These are phyloP conservation scores for Cicer cuneatum DNA, from an alignment of 306 rosid genomes.

Conservation along the genomic window DNA sequence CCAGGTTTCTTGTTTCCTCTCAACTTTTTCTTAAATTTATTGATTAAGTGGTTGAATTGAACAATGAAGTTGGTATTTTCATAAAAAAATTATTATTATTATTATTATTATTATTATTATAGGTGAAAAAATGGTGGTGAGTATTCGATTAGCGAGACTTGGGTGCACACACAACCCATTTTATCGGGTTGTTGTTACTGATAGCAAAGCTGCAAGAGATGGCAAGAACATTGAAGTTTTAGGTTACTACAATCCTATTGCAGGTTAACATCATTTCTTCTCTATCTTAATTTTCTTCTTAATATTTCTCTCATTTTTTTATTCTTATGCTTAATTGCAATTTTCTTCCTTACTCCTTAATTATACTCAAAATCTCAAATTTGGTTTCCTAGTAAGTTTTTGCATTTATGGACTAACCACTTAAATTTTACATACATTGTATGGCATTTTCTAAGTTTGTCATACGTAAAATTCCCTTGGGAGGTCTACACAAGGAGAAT, in stretches of 20 bases:
- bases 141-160: slow-evolving; percentile 78
- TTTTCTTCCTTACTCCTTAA: neutral
- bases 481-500: neutral
- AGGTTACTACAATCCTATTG: slow-evolving; percentile 82
- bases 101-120: neutral
- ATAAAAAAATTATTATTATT: neutral
- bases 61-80: too few relatives aligned
- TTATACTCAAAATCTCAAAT: neutral
- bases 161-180: slow-evolving; percentile 89
- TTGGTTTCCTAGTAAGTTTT: neutral
- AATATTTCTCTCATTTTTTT: slow-evolving; percentile 7
- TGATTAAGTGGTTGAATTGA: neutral
- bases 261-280: slow-evolving; percentile 55
- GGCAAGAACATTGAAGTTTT: slow-evolving; percentile 82
- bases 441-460: neutral
- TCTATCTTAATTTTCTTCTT: neutral
- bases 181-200: slow-evolving; percentile 81
- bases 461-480: neutral
- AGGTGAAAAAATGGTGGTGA: slow-evolving; percentile 67
- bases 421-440: neutral
- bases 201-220: slow-evolving; percentile 81
- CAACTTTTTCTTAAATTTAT: neutral
- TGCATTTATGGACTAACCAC: neutral
- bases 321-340: neutral
- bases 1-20: slow-evolving; percentile 1